These are phyloP conservation scores for Eucalyptus guilfoylei DNA, from an alignment of 345 rosid genomes.

Conservation along the genomic window DNA sequence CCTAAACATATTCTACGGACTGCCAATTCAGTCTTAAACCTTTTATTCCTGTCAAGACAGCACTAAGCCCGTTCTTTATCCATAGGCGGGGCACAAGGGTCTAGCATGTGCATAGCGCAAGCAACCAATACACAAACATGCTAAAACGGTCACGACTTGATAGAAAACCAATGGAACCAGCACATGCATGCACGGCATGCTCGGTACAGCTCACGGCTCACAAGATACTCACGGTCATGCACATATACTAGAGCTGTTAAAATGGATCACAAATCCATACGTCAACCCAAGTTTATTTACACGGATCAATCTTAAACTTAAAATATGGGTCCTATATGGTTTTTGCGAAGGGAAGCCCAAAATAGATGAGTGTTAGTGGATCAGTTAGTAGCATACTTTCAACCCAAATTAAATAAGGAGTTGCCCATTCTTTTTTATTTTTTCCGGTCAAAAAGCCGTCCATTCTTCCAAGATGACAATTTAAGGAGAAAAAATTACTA, in stretches of 20 bases:
- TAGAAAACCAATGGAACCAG: not conserved
- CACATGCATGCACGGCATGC: not conserved
- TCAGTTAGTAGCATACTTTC: too few species aligned
- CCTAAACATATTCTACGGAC: not conserved
- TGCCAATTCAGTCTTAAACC: not conserved
- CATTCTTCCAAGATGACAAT: too few species aligned
- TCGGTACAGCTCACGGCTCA: not conserved
- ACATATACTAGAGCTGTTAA: not conserved
- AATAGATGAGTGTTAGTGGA: too few species aligned
- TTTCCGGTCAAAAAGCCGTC: too few species aligned
- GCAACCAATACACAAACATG: not conserved
- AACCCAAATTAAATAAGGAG: too few species aligned
- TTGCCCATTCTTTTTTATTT: too few species aligned
- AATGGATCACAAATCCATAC: not conserved
- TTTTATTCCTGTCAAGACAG: too few species aligned
- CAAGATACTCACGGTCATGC: not conserved
- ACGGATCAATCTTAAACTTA: not conserved
- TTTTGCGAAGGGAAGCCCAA: not conserved
- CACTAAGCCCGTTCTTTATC: not conserved
- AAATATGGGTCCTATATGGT: not conserved
- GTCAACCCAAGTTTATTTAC: not conserved
- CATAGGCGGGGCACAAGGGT: rapidly evolving
- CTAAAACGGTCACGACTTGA: not conserved
- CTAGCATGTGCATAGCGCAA: not conserved
- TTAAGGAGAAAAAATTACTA: too few species aligned